Percentiles rank a stretch among this genome's conserved stretches.
Conservation (phyloP, 164 flowering plant genomes). For the Piper longum region DNA sequence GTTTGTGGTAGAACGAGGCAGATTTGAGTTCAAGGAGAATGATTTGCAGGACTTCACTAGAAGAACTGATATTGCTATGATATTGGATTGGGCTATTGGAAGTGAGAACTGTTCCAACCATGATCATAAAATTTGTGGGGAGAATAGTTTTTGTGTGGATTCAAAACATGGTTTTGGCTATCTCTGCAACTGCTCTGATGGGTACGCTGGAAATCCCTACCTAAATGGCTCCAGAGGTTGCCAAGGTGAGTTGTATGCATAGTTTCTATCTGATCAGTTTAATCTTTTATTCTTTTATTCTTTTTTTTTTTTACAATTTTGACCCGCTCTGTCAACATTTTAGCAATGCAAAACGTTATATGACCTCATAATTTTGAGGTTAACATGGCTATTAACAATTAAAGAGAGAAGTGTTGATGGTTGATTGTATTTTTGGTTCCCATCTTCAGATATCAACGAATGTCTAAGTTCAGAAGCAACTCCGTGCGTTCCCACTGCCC, state of each 20-base stretch:
- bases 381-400: no score
- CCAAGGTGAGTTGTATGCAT: conserved; percentile 8
- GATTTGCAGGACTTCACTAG: conserved; percentile 8
- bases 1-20: conserved; percentile 14
- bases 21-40: conserved; percentile 9
- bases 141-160: conserved; percentile 15
- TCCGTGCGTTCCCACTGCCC: conserved; percentile 13
- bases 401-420: not conserved
- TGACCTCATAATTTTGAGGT: no score
- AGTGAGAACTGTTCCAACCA: conserved; percentile 3
- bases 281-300: not conserved
- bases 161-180: conserved; percentile 12
- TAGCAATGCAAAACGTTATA: no score
- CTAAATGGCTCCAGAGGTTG: conserved; percentile 15
- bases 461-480: conserved; percentile 3
- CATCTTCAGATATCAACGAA: conserved; percentile 13
- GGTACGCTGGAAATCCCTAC: conserved; percentile 17
- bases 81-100: conserved; percentile 14
- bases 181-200: conserved; percentile 17
- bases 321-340: no score
- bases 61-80: conserved; percentile 13
- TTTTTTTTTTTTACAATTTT: not conserved
- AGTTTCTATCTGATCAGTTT: not conserved
- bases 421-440: not conserved
- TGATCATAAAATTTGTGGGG: conserved; percentile 7